Evolutionary conservation across 805 yeast species (phyloP).

Genomic region (Zygosaccharomyces pseudorouxii): DNA sequence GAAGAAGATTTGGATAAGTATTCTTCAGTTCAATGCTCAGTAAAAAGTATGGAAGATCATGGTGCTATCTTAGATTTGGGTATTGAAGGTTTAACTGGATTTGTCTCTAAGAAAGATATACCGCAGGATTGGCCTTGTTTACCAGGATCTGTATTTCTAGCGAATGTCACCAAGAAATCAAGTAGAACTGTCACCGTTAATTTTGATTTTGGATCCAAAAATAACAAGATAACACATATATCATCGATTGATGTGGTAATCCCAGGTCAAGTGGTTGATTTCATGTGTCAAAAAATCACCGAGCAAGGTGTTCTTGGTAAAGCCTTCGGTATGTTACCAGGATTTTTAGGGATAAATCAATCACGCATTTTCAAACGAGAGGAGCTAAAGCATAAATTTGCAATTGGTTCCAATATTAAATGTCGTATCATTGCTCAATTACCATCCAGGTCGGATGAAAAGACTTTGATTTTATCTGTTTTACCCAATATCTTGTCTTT

Average conservation of each 20-base stretch:
- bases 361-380: constrained; percentile 43
- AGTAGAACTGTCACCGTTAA: constrained; percentile 49
- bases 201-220: constrained; percentile 44
- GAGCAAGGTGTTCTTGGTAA: constrained; percentile 65
- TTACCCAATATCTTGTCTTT: constrained; percentile 48
- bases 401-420: constrained; percentile 61
- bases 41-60: constrained; percentile 84
- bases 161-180: constrained; percentile 48
- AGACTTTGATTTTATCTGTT: constrained; percentile 54
- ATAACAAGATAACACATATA: constrained; percentile 47
- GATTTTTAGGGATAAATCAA: constrained; percentile 66
- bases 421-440: constrained; percentile 68
- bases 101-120: constrained; percentile 68
- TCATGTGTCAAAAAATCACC: constrained; percentile 56
- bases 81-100: constrained; percentile 53
- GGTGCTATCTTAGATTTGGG: constrained; percentile 80
- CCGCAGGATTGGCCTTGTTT: constrained; percentile 37
- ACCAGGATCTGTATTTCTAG: constrained; percentile 67
- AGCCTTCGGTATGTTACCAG: constrained; percentile 70
- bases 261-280: constrained; percentile 81
- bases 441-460: constrained; percentile 49
- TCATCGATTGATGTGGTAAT: constrained; percentile 74
- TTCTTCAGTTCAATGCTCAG: constrained; percentile 63
- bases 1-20: constrained; percentile 65
- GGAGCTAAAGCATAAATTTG: constrained; percentile 54